These are phyloP conservation scores for Inga leiocalycina DNA, from an alignment of 306 rosid species.

Conservation along the genomic window DNA sequence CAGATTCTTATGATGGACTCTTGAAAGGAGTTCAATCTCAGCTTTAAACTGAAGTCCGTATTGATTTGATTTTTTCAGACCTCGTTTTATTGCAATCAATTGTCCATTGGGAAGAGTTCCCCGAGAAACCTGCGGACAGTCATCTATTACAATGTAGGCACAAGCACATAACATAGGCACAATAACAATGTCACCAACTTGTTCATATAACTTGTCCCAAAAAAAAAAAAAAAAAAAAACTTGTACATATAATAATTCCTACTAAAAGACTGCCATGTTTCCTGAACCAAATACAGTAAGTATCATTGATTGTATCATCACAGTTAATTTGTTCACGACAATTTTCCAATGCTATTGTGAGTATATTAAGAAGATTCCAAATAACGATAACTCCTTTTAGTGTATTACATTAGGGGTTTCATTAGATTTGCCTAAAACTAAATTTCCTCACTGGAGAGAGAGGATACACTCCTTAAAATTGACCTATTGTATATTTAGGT, in stretches of 20 bases:
- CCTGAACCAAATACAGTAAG: not conserved
- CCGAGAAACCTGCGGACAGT: constrained; percentile 43
- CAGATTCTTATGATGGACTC: constrained; percentile 63
- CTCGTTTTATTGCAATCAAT: constrained; percentile 55
- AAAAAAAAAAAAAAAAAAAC: too few relatives aligned
- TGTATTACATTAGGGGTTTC: not conserved
- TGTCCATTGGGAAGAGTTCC: constrained; percentile 52
- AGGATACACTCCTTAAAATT: too few relatives aligned
- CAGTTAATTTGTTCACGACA: not conserved
- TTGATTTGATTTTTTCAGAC: constrained; percentile 44
- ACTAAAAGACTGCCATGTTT: not conserved
- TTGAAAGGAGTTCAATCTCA: constrained; percentile 65
- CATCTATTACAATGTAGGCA: not conserved
- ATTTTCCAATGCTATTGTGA: not conserved
- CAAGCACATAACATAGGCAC: not conserved
- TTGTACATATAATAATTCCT: too few relatives aligned
- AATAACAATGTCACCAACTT: not conserved
- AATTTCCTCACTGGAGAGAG: too few relatives aligned
- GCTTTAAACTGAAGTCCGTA: constrained; percentile 50
- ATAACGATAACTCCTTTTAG: not conserved
- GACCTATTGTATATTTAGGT: too few relatives aligned
- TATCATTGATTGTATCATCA: not conserved
- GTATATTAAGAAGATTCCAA: not conserved
- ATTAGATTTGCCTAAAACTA: not conserved
- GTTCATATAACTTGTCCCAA: not conserved